Conservation (phyloP, 768 basidiomycete species). For the Hydnomerulius pinastri region DNA sequence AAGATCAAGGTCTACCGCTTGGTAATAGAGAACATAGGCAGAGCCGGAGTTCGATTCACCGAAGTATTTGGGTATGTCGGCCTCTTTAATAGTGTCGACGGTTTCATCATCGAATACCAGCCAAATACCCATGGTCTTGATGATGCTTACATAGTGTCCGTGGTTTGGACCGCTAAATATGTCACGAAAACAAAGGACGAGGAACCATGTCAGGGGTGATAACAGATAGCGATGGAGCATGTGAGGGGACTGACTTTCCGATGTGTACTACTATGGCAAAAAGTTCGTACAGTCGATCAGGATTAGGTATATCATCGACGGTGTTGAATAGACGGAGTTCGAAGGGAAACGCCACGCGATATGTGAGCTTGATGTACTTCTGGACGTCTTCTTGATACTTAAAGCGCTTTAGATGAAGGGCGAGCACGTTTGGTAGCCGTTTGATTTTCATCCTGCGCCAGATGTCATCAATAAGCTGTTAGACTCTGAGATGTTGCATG, state of each 20-base stretch:
- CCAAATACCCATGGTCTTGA: constrained; percentile 85
- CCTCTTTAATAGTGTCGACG: constrained; percentile 84
- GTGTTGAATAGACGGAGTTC: constrained; percentile 97
- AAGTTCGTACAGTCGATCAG: constrained; percentile 90
- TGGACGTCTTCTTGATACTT: constrained; percentile 94
- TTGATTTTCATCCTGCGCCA: constrained; percentile 94
- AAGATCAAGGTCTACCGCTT: constrained; percentile 85
- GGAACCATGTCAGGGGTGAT: constrained; percentile 10
- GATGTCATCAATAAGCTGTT: constrained; percentile 9
- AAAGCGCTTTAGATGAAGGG: constrained; percentile 96
- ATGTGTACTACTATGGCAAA: constrained; percentile 99
- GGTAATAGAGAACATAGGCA: constrained; percentile 97
- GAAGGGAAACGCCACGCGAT: constrained; percentile 95
- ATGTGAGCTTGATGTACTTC: constrained; percentile 92
- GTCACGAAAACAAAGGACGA: constrained; percentile 18
- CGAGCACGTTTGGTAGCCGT: constrained; percentile 90
- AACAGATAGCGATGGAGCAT: constrained; percentile 9
- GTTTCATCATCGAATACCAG: constrained; percentile 95
- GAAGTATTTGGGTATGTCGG: constrained; percentile 91
- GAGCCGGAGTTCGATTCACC: constrained; percentile 87
- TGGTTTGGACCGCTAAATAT: constrained; percentile 88
- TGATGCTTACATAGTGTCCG: constrained; percentile 96
- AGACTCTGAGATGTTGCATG: constrained; percentile 26
- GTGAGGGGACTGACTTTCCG: constrained; percentile 77
- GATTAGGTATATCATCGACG: constrained; percentile 87